Evolutionary conservation across 371 early-diverging fungal species (phyloP).

Genomic region (Haplosporangium sp.): DNA sequence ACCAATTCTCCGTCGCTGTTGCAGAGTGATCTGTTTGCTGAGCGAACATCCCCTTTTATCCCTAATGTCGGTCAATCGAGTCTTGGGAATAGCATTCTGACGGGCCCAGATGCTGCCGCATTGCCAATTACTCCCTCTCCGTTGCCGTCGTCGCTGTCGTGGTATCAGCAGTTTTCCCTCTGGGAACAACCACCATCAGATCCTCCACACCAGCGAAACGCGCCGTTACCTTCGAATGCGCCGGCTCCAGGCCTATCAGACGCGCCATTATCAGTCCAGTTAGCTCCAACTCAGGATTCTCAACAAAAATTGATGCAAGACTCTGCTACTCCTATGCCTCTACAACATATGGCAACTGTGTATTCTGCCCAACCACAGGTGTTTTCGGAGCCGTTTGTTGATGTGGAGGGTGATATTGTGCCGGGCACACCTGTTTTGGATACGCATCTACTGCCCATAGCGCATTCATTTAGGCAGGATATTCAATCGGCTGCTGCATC

Average conservation of each 20-base stretch:
- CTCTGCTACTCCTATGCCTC: too few species aligned
- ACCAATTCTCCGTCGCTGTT: too few species aligned
- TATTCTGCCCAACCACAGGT: background rate
- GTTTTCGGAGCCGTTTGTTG: constrained; percentile 1
- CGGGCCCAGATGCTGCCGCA: background rate
- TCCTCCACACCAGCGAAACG: background rate
- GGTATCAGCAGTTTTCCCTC: constrained; percentile 33
- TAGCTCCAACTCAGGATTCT: background rate
- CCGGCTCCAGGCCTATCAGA: background rate
- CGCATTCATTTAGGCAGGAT: too few species aligned
- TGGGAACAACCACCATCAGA: constrained; percentile 8
- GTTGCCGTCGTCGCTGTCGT: constrained; percentile 3
- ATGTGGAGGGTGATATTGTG: background rate
- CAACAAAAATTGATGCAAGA: too few species aligned
- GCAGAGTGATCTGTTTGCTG: too few species aligned
- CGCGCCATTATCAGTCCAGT: background rate
- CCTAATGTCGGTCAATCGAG: background rate
- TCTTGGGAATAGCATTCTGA: background rate
- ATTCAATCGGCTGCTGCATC: background rate
- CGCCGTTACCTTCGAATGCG: background rate
- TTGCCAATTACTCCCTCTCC: background rate
- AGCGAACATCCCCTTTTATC: too few species aligned
- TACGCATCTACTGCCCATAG: too few species aligned
- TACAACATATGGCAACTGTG: too few species aligned
- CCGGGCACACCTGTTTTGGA: too few species aligned